Conservation (phyloP, 306 rosid species). For the Senna siamea region DNA sequence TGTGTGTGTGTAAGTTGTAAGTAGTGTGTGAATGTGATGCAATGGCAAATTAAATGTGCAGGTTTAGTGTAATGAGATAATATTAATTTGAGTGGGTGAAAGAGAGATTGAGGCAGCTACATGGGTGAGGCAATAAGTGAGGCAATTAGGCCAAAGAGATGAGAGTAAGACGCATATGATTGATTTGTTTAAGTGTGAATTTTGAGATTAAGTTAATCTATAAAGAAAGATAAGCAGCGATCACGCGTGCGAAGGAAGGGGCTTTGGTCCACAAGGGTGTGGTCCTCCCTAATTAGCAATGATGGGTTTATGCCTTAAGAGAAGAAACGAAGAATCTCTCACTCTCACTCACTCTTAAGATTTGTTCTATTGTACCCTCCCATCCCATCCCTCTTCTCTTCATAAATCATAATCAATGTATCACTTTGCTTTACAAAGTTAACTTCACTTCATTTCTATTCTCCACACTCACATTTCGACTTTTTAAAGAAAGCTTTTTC, state of each 20-base stretch:
- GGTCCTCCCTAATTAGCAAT: slow-evolving; percentile 58
- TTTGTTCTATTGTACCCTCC: no score
- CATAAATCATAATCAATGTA: neutral
- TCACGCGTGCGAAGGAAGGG: slow-evolving; percentile 23
- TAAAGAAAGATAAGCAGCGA: neutral
- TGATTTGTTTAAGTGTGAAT: neutral
- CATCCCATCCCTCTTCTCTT: no score
- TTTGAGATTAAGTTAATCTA: neutral
- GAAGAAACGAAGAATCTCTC: slow-evolving; percentile 16
- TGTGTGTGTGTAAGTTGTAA: neutral
- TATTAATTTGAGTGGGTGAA: slow-evolving; percentile 5
- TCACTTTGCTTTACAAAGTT: slow-evolving; percentile 46
- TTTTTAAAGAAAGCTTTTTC: slow-evolving; percentile 46
- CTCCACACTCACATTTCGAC: slow-evolving; percentile 29
- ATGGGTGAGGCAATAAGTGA: slow-evolving; percentile 19
- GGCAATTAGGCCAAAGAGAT: slow-evolving; percentile 2
- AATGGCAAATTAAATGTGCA: neutral
- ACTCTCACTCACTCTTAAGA: no score
- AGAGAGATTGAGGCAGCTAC: no score
- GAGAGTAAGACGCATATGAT: neutral
- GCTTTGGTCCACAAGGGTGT: slow-evolving; percentile 8
- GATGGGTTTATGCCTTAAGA: slow-evolving; percentile 45
- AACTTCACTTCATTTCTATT: slow-evolving; percentile 36
- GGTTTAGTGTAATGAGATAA: neutral
- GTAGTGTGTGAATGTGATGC: neutral